Evolutionary conservation across 2,329 filamentous ascomycete species (phyloP), one percentile per base, ranked within the genome.

Genomic region (Sporothrix euskadiensis): DNA sequence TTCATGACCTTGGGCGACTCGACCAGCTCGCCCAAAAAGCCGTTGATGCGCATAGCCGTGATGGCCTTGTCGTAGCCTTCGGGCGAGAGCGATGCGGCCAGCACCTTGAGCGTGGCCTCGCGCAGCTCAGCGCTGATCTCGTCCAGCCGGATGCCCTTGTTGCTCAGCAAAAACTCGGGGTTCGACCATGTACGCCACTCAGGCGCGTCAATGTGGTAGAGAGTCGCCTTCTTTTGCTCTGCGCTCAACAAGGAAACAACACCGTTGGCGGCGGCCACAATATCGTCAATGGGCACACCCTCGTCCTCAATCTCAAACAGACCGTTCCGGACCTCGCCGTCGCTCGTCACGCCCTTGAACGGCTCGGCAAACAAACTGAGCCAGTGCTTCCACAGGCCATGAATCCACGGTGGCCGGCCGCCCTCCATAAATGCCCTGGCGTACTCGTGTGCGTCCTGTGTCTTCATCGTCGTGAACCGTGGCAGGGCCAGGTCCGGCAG

Each of bases 131-230:
- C 0, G 82, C 69, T 0, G 81, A 74, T 1, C 78, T 92, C 90
- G 77, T 94, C 92, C 0, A 94, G 86, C 0, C 92, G 88, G 1
- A 94, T 80, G 5, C 92, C 92, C 79, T 92, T 91, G 79, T 90
- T 82, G 71, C 87, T 87, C 16, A 94, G 82, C 0, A 93, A 83
- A 76, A 94, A 92, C 79, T 94, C 92, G 0, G 92, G 92, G 79
- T 94, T 94, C 1, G 86, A 87, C 86, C 86, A 88, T 12, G 90
- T 88, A 66, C 91, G 88, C 91, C 91, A 94, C 78, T 92, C 89
- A 1, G 88, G 88, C 0, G 89, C 89, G 81, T 92, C 89, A 75
- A 94, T 85, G 78, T 91, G 89, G 77, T 91, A 88, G 47, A 80
- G 80, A 0, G 90, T 79, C 39, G 82, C 82, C 22, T 83, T 75